Base-by-base conservation (phyloP, 1,284 basidiomycete species). In the Hymenochaete sp. region DNA sequence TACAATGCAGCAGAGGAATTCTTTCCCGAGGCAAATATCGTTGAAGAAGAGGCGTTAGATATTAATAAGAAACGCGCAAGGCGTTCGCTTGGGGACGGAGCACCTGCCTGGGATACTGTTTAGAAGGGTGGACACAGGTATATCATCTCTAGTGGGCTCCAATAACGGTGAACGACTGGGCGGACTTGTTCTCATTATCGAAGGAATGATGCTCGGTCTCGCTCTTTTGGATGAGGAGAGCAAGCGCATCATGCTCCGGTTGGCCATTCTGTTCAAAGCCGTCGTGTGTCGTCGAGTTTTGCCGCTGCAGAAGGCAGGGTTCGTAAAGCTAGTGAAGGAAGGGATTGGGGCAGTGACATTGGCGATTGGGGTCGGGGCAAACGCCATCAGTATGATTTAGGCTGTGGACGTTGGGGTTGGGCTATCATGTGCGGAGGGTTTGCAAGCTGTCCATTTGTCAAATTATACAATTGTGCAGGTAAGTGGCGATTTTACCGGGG, bases 221-320 rank as follows among this genome's bases (percentile, higher is more conserved):
- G 88, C 85, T 3, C 73, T 99, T 45, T 62, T 63, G 11, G 88
- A 96, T 50, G 79, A 82, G 5, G 73, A 78, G 52, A 73, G 79
- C 53, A 87, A 85, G 62, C 74, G 77, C 42, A 66, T 97, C 10
- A 67, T 98, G 3, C 75, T 98, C 45, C 73, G 77, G 28, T 77
- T 98, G 14, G 83, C 90, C 1, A 92, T 83, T 53, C 75, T 82
- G 48, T 99, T 96, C 66, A 88, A 93, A 60, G 93, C 87, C 27
- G 95, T 98, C 52, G 83, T 99, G 50, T 98, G 96, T 62, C 98
- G 95, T 65, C 87, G 95, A 57, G 93, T 96, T 3, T 97, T 93
- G 4, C 95, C 95, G 0, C 67, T 97, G 31, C 95, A 99, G 66
- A 99, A 98, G 64, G 95, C 95, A 7, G 77, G 95, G 49, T 77